These are phyloP conservation scores for Yamagishiella unicocca DNA, from an alignment of 139 green algal species.

Conservation along the genomic window DNA sequence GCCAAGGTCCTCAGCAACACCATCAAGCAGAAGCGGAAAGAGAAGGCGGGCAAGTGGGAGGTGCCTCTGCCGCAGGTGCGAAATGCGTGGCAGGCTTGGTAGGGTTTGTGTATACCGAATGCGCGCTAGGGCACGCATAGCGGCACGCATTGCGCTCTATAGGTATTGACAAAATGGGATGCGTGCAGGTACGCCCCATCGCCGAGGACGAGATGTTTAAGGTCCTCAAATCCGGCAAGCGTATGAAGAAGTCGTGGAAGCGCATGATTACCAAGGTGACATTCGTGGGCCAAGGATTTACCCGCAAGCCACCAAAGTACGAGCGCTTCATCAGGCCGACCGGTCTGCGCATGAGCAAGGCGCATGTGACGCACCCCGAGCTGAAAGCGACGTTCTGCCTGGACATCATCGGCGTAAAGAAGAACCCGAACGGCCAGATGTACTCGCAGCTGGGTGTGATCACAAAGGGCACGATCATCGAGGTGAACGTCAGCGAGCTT, in stretches of 20 bases:
- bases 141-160: background rate
- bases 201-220: slow-evolving; percentile 99
- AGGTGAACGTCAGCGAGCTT: slow-evolving; percentile 99
- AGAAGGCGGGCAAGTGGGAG: slow-evolving; percentile 99
- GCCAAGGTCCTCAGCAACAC: slow-evolving; percentile 99
- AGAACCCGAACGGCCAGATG: slow-evolving; percentile 98
- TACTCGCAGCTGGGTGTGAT: slow-evolving; percentile 97
- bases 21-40: slow-evolving; percentile 99
- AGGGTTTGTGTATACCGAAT: background rate
- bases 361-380: slow-evolving; percentile 98
- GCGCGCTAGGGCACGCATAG: background rate
- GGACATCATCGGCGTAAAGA: slow-evolving; percentile 99
- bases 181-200: slow-evolving; percentile 89
- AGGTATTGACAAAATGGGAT: background rate
- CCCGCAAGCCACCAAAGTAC: slow-evolving; percentile 99
- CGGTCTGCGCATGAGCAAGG: slow-evolving; percentile 98
- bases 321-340: slow-evolving; percentile 98
- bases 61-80: slow-evolving; percentile 98
- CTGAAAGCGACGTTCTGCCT: slow-evolving; percentile 98
- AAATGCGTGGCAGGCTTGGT: background rate
- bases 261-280: slow-evolving; percentile 99
- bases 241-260: slow-evolving; percentile 98
- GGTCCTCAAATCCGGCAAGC: slow-evolving; percentile 93
- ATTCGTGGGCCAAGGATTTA: slow-evolving; percentile 97
- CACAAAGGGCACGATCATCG: slow-evolving; percentile 96